These are phyloP conservation scores for Trichaptum fuscoviolaceum DNA, from an alignment of 768 basidiomycete genomes.

Conservation along the genomic window DNA sequence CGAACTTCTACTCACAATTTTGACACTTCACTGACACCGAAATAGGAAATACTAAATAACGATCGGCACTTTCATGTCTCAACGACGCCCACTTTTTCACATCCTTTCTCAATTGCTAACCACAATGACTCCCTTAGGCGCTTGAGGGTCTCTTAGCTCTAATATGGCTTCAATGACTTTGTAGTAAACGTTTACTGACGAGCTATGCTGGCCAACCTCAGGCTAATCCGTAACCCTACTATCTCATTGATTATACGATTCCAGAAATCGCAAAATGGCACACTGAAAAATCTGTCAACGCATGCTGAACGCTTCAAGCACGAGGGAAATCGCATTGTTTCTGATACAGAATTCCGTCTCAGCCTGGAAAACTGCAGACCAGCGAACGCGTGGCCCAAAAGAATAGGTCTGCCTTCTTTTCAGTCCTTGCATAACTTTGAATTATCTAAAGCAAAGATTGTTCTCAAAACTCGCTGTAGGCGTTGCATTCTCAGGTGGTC, in stretches of 20 bases:
- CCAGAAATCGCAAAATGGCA: not conserved
- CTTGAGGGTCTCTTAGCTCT: no score
- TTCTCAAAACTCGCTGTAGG: constrained; percentile 31
- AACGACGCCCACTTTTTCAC: no score
- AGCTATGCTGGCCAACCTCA: not conserved
- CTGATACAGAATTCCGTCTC: constrained; percentile 38
- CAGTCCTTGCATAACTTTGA: not conserved
- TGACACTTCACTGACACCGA: not conserved
- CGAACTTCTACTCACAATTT: not conserved
- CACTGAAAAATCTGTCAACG: not conserved
- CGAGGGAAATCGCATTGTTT: not conserved
- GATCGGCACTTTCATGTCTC: no score
- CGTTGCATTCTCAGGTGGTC: constrained; percentile 76
- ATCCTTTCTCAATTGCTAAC: no score
- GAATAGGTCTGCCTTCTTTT: constrained; percentile 34
- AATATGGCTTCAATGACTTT: no score
- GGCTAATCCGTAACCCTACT: not conserved
- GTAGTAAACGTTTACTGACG: no score
- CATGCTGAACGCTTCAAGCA: not conserved
- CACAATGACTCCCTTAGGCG: no score
- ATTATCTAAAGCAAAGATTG: not conserved
- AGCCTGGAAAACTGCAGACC: constrained; percentile 44
- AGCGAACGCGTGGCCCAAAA: constrained; percentile 42
- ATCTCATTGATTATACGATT: not conserved
- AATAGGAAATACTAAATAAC: no score